Evolutionary conservation across 768 basidiomycete species (phyloP), one percentile per base, ranked within the genome.

Genomic region (Boletales sp.): DNA sequence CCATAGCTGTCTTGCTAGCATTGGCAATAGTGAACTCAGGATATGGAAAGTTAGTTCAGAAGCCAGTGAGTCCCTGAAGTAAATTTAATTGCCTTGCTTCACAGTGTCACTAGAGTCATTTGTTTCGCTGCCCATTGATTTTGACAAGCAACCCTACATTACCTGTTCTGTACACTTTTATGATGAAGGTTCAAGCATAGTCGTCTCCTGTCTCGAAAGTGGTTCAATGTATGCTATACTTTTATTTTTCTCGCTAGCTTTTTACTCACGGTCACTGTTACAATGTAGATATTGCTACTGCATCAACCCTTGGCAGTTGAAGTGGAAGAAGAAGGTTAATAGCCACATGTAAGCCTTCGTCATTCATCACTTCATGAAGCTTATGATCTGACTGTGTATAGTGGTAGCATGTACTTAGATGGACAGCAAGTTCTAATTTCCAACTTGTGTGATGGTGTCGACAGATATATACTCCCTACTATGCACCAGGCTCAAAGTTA

Each of bases 361-460:
- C 17, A n/a, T 17, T 50, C 32, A 27, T 34, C n/a, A 39, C 7
- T n/a, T 5, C 24, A 24, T 24, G 24, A 5, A 24, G 5, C 24
- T 24, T 24, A 24, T 24, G 24, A 24, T 24, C 24, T 5, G 5
- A 3, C 24, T 5, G 5, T 24, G 19, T 13, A 27, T 6, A 55
- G 54, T 45, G 43, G 54, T 1, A 35, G 40, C 32, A 27, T 39
- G 1, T 31, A 17, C 5, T 4, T 53, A 3, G 47, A 56, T 5
- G 39, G 48, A 12, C 38, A 50, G 15, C 43, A 53, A 2, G 30
- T 56, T 1, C 30, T 53, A 0, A 14, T 56, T 13, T 49, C 47
- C 29, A 56, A 56, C 24, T 19, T 56, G 2, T 17, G 39, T 4
- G 46, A 53, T 29, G 36, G 55, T 24, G 31, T 56, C 5, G 47